Base-by-base conservation (phyloP, 2,329 filamentous ascomycete species). In the Akanthomyces muscarius region DNA sequence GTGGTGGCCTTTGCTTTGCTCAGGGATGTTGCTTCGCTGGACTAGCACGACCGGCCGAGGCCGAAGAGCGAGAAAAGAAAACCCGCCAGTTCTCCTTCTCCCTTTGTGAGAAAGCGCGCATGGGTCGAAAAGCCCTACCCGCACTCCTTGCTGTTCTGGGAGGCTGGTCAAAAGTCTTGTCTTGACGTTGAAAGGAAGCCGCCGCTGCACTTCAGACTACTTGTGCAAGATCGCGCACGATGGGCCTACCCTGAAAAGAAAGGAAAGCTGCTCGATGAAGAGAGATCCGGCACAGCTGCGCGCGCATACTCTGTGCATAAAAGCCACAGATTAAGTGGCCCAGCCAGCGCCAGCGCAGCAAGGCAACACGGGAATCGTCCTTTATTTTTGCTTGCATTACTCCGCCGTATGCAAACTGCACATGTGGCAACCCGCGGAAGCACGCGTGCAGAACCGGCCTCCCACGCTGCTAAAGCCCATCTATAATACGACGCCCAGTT, bases 381-480 rank as follows among this genome's bases (percentile, higher is more conserved):
- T 23, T 41, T 42, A 25, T 8, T 18, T 47, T 54, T 54, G 41
- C 50, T 62, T 54, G 51, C 42, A 62, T 60, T 55, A 42, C 30
- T 62, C 59, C 59, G n/a, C 45, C 21, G 38, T 61, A 62, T 62
- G 59, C 59, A 62, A 55, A 55, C 50, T 62, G 59, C 59, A 62
- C 59, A 50, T 55, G 59, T 62, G 59, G 59, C 59, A 62, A 62
- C 59, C 58, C 59, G 59, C 59, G 59, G 50, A 62, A 55, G 59
- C 51, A 62, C 38, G 51, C 59, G 16, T 62, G 59, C 59, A 62
- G 59, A 54, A 62, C 51, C 59, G 18, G 59, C 16, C 59, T 51
- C 28, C 59, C 21, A 18, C 38, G 38, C 48, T 36, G 48, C 38
- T 44, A 53, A 54, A 54, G 48, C 10, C 50, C 14, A 54, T 44